A percentile compares a stretch with the other conserved stretches of the same genome.
Conservation (phyloP, 768 basidiomycete genomes). For the Flagelloscypha sp. region DNA sequence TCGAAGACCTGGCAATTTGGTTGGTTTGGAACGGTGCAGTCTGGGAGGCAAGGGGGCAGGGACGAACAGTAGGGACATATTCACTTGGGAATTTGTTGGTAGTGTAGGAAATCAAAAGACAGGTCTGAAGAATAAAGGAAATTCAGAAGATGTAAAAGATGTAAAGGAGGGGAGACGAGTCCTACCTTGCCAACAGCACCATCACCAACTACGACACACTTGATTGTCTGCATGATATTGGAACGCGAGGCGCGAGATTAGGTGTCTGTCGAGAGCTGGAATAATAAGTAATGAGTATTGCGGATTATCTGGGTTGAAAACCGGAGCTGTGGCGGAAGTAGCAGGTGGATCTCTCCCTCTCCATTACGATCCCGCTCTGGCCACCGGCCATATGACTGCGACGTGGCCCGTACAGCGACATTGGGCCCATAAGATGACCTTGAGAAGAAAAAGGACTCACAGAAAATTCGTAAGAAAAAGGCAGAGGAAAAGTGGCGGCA, state of each 20-base stretch:
- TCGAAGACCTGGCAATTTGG: conserved; percentile 70
- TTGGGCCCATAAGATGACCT: too few relatives aligned
- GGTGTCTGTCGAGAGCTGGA: too few relatives aligned
- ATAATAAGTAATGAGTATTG: too few relatives aligned
- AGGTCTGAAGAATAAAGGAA: conserved; percentile 53
- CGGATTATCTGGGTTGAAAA: too few relatives aligned
- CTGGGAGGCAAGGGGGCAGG: conserved; percentile 8
- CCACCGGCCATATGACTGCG: too few relatives aligned
- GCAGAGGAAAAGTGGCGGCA: too few relatives aligned
- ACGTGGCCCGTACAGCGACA: too few relatives aligned
- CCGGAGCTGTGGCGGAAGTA: too few relatives aligned
- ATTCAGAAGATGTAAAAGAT: conserved; percentile 3
- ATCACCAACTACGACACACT: conserved; percentile 96
- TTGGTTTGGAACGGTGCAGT: conserved; percentile 14
- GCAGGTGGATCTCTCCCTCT: too few relatives aligned
- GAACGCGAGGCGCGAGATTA: conserved; percentile 13
- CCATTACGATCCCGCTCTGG: too few relatives aligned
- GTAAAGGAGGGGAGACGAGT: background rate
- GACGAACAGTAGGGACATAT: conserved; percentile 93
- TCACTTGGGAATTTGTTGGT: conserved; percentile 98
- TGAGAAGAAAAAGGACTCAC: too few relatives aligned
- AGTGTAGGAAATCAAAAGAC: conserved; percentile 93
- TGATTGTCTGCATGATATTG: conserved; percentile 82
- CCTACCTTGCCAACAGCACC: conserved; percentile 97
- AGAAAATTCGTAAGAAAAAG: too few relatives aligned